Conservation (phyloP, 2,329 filamentous ascomycete genomes). For the Trichoderma sp. region DNA sequence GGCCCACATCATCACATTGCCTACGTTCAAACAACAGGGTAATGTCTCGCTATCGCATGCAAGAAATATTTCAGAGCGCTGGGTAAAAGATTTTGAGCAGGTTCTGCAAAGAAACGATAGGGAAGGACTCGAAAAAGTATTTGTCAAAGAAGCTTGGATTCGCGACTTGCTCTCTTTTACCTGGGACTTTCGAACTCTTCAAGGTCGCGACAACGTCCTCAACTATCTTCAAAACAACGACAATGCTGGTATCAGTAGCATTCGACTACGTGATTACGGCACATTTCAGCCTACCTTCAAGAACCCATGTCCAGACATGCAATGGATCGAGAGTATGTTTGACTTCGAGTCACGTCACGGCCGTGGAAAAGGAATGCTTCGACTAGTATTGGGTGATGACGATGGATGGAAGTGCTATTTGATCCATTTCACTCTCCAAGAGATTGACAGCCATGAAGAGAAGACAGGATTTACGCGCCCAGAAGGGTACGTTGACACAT, state of each 20-base stretch:
- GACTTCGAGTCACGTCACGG: constrained; percentile 20
- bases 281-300: background rate
- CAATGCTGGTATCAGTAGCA: background rate
- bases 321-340: constrained; percentile 52
- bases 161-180: constrained; percentile 55
- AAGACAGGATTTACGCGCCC: background rate
- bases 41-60: background rate
- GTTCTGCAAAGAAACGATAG: background rate
- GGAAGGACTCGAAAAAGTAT: constrained; percentile 20
- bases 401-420: background rate
- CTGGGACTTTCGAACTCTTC: constrained; percentile 53
- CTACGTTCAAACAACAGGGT: constrained; percentile 2
- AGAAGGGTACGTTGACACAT: background rate
- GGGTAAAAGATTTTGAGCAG: background rate
- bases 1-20: background rate
- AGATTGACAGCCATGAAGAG: background rate
- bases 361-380: background rate
- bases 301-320: background rate
- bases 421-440: background rate
- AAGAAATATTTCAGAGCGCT: background rate
- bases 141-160: constrained; percentile 50
- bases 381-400: background rate
- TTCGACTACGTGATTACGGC: background rate
- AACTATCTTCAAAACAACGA: background rate
- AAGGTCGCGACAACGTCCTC: constrained; percentile 23